A percentile compares a stretch with the other conserved stretches of the same genome.
Evolutionary conservation across 208 protist species (phyloP).

Genomic region (Strigomonas culicis): DNA sequence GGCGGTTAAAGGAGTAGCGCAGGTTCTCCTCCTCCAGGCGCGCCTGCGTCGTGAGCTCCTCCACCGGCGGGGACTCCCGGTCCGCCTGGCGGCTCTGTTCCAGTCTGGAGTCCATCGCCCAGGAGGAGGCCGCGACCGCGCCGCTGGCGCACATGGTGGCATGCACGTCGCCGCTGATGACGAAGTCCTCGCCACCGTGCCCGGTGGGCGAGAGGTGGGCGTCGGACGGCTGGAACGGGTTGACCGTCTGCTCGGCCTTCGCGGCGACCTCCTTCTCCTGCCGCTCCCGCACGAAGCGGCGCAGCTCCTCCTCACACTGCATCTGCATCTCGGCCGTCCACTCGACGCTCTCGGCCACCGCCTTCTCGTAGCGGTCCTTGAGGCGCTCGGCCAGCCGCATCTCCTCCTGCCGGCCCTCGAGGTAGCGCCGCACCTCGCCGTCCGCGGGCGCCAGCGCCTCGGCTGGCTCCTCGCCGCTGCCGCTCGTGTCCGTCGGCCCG

Average conservation of each 20-base stretch:
- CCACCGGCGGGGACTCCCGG: background rate
- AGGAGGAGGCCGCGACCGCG: conserved; percentile 21
- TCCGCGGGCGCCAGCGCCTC: conserved; percentile 10
- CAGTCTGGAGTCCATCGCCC: conserved; percentile 12
- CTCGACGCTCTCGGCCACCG: conserved; percentile 16
- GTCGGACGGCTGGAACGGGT: conserved; percentile 21
- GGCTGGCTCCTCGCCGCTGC: background rate
- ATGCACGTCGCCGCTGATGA: background rate
- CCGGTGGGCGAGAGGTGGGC: conserved; percentile 3
- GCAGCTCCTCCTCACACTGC: conserved; percentile 39
- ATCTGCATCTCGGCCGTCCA: conserved; percentile 43
- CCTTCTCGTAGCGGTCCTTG: conserved; percentile 21
- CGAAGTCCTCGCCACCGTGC: background rate
- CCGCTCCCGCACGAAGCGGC: conserved; percentile 28
- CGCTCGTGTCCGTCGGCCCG: background rate
- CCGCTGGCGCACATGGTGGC: conserved; percentile 12
- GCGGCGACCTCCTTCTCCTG: conserved; percentile 5
- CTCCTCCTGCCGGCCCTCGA: conserved; percentile 36
- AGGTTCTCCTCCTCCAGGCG: conserved; percentile 11
- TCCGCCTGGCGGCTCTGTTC: background rate
- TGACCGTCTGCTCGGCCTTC: conserved; percentile 33
- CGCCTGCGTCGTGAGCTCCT: conserved; percentile 11
- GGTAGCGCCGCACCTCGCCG: conserved; percentile 19
- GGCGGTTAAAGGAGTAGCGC: background rate
- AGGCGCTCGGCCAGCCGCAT: conserved; percentile 42